These are phyloP conservation scores for Tulasnella sp. DNA, from an alignment of 768 basidiomycete species.

Conservation along the genomic window DNA sequence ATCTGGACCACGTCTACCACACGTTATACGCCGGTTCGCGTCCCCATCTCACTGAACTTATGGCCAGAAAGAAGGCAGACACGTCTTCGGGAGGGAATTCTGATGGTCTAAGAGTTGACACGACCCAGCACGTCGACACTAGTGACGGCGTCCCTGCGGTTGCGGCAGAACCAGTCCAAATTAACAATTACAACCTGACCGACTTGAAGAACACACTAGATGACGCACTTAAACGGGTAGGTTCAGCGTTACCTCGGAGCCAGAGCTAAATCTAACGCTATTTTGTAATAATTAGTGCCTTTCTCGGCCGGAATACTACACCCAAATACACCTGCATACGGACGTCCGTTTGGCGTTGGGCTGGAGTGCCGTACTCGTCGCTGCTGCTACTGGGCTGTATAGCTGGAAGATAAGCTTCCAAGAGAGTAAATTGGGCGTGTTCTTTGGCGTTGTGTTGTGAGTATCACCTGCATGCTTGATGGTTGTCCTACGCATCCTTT, in stretches of 20 bases:
- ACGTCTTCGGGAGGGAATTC: background rate
- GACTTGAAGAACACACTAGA: slow-evolving; percentile 53
- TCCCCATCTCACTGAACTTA: too few relatives aligned
- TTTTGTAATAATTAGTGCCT: slow-evolving; percentile 47
- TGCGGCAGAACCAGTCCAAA: slow-evolving; percentile 27
- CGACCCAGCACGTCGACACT: background rate
- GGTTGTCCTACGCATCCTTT: slow-evolving; percentile 15
- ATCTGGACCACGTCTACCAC: too few relatives aligned
- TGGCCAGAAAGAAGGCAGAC: background rate
- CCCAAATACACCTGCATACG: slow-evolving; percentile 74
- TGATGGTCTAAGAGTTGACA: background rate
- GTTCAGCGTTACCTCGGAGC: slow-evolving; percentile 25
- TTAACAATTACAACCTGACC: slow-evolving; percentile 39
- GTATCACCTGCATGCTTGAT: slow-evolving; percentile 25
- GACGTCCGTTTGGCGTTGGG: slow-evolving; percentile 80
- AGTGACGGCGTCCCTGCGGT: background rate
- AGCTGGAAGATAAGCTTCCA: slow-evolving; percentile 85
- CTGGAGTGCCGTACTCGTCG: slow-evolving; percentile 74
- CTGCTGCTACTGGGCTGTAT: slow-evolving; percentile 69
- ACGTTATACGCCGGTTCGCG: too few relatives aligned
- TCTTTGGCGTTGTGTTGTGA: slow-evolving; percentile 64
- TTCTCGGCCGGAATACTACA: slow-evolving; percentile 68
- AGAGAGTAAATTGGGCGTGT: slow-evolving; percentile 67
- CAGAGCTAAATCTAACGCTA: background rate
- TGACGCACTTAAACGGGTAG: slow-evolving; percentile 79